Base-by-base conservation (phyloP, 345 rosid genomes). In the Camelina laxa region DNA sequence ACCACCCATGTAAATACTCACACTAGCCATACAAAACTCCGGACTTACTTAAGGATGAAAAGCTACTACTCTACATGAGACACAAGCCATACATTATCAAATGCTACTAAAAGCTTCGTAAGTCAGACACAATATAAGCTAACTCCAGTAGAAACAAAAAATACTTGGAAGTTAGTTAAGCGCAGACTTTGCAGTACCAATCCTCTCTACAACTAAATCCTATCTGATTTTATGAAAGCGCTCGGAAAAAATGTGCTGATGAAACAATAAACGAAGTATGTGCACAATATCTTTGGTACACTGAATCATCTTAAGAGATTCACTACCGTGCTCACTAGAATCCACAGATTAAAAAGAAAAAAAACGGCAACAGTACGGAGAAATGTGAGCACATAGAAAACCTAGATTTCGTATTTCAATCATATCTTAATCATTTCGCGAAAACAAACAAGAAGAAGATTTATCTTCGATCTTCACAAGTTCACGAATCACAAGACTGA, bases 381-480 rank as follows among this genome's bases (percentile, higher is more conserved):
- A 62, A 61, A 76, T 24, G 75, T 24, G 75, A 70, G 53, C 61
- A 27, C 20, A 64, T 0, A 30, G 67, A 57, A 77, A 70, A 70
- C 80, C 80, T 77, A 77, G 80, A 77, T 77, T 77, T 57, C 56
- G 20, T 64, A 20, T 27, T 63, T 57, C 62, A 17, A 57, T 48
- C 48, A 65, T 50, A 27, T 57, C 54, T 67, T 57, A 48, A 70
- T 58, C 55, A 39, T 49, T 15, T 65, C 0, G 11, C 11, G 56
- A 2, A 19, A 10, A 65, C 20, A 20, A 0, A 55, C 16, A 64
- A 8, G 11, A 55, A 7, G 30, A 48, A 59, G 55, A 70, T 48
- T 11, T 1, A 77, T 22, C 21, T 70, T 57, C 56, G 67, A 71
- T 70, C 67, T 57, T 38, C 67, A 49, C 7, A 19, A 77, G 33